Conservation (phyloP, 768 basidiomycete genomes). For the Postia placenta region DNA sequence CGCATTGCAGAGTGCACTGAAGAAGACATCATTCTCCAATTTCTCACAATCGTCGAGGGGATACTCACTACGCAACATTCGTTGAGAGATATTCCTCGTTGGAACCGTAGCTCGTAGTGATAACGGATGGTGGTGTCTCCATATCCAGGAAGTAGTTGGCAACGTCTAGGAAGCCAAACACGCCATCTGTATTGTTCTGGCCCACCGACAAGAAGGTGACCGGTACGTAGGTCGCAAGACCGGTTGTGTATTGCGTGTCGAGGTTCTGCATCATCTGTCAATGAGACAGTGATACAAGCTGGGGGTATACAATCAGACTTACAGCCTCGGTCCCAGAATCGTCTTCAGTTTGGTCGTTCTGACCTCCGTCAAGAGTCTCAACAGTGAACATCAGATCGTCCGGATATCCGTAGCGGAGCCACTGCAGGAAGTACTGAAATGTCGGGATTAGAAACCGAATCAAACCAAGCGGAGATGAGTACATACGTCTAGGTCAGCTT, state of each 20-base stretch:
- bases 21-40: constrained; percentile 37
- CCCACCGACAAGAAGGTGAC: constrained; percentile 46
- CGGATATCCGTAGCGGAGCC: constrained; percentile 7
- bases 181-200: constrained; percentile 14
- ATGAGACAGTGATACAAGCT: background rate
- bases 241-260: constrained; percentile 24
- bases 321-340: constrained; percentile 15
- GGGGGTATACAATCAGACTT: background rate
- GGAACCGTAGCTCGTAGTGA: constrained; percentile 67
- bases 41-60: background rate
- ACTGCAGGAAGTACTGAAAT: constrained; percentile 38
- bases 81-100: constrained; percentile 63
- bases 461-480: constrained; percentile 39
- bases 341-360: constrained; percentile 40
- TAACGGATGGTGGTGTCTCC: constrained; percentile 47
- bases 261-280: constrained; percentile 20
- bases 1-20: constrained; percentile 41
- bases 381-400: constrained; percentile 13
- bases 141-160: constrained; percentile 46
- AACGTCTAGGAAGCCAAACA: constrained; percentile 35
- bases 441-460: constrained; percentile 8
- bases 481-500: constrained; percentile 29
- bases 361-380: constrained; percentile 41
- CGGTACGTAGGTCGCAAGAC: constrained; percentile 42
- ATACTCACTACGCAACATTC: constrained; percentile 40